phyloP scores from a whole-genome alignment of 331 rosid genomes.

The Malus hybrid region DNA sequence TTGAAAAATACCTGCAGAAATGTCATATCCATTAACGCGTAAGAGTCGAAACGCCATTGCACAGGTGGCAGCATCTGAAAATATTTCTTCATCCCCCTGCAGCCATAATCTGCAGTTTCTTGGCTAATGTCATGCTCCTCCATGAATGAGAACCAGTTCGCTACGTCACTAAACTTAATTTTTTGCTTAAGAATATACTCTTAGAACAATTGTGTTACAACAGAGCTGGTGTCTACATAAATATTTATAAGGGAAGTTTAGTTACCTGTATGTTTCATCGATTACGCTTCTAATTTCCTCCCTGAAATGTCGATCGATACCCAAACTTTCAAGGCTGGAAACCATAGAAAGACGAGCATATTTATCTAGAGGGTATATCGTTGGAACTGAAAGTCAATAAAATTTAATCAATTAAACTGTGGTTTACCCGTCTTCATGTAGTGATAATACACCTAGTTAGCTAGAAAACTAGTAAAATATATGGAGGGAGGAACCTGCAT shows the following conservation, averaged over 20 bases:
- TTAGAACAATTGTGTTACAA: too few species aligned
- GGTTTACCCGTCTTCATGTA: too few species aligned
- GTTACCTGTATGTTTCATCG: constrained; percentile 69
- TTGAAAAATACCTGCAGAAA: constrained; percentile 52
- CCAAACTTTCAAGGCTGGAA: constrained; percentile 70
- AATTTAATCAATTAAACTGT: background rate
- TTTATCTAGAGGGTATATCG: constrained; percentile 58
- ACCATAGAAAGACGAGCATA: constrained; percentile 63
- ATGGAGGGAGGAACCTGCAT: constrained; percentile 47
- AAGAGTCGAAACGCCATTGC: constrained; percentile 77
- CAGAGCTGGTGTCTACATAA: background rate
- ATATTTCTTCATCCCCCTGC: constrained; percentile 58
- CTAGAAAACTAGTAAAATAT: background rate
- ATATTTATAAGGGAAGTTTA: background rate
- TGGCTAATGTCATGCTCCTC: constrained; percentile 2
- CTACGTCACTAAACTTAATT: too few species aligned
- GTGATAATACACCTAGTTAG: background rate
- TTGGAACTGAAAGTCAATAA: constrained; percentile 52
- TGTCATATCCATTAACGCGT: constrained; percentile 63
- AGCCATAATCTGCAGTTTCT: constrained; percentile 55
- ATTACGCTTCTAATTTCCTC: constrained; percentile 55
- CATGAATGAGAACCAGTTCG: background rate
- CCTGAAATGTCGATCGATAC: constrained; percentile 53
- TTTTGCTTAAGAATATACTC: too few species aligned
- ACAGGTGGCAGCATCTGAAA: constrained; percentile 58